Base-by-base conservation (phyloP, 306 rosid genomes). In the Heteromeles arbutifolia region DNA sequence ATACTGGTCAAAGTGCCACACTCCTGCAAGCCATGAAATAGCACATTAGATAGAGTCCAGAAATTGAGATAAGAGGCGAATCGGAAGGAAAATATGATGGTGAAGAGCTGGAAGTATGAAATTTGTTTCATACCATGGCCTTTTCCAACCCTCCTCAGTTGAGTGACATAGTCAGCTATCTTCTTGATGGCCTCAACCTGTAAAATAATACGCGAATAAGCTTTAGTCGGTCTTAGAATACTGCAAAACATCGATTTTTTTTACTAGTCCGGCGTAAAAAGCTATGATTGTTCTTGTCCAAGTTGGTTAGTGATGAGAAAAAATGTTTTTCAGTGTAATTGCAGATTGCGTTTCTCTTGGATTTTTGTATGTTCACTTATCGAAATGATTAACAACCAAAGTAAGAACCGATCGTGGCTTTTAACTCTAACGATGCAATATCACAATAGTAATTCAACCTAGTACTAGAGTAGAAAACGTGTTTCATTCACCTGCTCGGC, bases 1-100 rank as follows among this genome's bases (percentile, higher is more conserved):
- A 81, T 50, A 69, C 90, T 92, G 95, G 89, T 95, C 93, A 64
- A 92, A 92, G 88, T 92, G 97, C 97, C 96, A 95, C 13, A 87
- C 95, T 84, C 98, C 97, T 94, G 89, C 29, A 65, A 39, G 41
- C 62, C 69, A 50, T 69, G 61, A 39, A 78, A 84, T 75, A 67
- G 18, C 32, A 4, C 66, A 58, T 26, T 43, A 62, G 58, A 54
- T 43, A 62, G 58, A 41, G 75, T 45, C 52, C 59, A 25, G 25
- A 4, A 70, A 54, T 28, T 67, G 17, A 28, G 75, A 37, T 57
- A 75, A 41, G n/a, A 19, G 8, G 29, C 25, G 13, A n/a, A 52
- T 8, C 9, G 24, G 14, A 34, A 31, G 45, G 50, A 72, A 37
- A 45, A 41, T 29, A 74, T 24, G 39, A 54, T 18, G 22, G 25